Conservation (phyloP, 495 filamentous ascomycete genomes). For the Hyaloscypha finlandica region DNA sequence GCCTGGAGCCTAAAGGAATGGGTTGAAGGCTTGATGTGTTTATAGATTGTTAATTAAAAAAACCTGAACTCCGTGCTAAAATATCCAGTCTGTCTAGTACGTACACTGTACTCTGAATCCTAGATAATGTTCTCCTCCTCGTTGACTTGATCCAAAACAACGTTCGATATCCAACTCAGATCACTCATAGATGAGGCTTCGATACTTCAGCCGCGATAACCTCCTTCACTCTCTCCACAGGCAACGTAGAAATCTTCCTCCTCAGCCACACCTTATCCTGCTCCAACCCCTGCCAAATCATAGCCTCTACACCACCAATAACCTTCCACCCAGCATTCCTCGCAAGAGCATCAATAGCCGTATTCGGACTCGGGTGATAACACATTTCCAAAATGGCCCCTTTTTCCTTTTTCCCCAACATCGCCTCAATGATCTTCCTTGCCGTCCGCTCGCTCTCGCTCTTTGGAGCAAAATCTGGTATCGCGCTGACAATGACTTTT, state of each 20-base stretch:
- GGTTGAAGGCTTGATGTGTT: background rate
- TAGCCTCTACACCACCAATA: conserved; percentile 67
- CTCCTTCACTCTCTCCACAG: conserved; percentile 52
- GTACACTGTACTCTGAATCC: background rate
- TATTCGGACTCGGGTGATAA: conserved; percentile 71
- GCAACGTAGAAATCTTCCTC: conserved; percentile 43
- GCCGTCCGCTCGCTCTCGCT: conserved; percentile 58
- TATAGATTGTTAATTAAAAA: background rate
- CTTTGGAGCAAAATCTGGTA: conserved; percentile 69
- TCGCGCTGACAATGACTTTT: conserved; percentile 63
- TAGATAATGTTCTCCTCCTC: background rate
- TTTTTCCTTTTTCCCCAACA: conserved; percentile 51
- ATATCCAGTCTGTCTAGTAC: background rate
- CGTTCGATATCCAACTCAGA: background rate
- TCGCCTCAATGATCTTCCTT: conserved; percentile 55
- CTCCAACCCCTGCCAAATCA: conserved; percentile 77
- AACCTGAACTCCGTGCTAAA: conserved; percentile 1
- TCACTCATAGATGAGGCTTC: conserved; percentile 1
- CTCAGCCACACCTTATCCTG: conserved; percentile 62
- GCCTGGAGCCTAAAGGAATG: conserved; percentile 48
- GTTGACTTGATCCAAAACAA: background rate
- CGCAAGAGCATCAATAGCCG: conserved; percentile 59
- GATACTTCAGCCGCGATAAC: conserved; percentile 24
- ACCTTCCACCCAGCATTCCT: conserved; percentile 65
- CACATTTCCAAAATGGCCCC: conserved; percentile 79